Evolutionary conservation across 139 green algal genomes (phyloP).

Genomic region (Chlamydomonas sp.): DNA sequence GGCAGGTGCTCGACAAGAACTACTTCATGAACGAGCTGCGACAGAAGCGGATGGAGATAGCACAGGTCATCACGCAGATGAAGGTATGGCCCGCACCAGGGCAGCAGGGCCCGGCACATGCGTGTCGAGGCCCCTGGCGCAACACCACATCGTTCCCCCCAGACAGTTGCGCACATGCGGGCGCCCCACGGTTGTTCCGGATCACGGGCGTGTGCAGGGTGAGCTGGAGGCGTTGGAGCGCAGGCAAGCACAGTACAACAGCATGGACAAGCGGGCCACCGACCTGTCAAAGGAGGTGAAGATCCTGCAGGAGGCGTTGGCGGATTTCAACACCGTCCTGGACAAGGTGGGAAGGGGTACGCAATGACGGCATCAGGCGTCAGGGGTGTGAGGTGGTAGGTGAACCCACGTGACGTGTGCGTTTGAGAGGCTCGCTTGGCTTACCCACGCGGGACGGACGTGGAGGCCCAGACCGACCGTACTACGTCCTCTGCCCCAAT

Average conservation of each 20-base stretch:
- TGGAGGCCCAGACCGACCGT: too few relatives aligned
- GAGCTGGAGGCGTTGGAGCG: conserved; percentile 64
- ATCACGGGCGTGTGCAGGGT: conserved; percentile 25
- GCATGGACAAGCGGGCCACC: conserved; percentile 54
- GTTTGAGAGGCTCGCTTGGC: too few relatives aligned
- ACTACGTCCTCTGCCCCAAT: too few relatives aligned
- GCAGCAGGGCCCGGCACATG: background rate
- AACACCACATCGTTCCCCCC: too few relatives aligned
- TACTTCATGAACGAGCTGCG: conserved; percentile 77
- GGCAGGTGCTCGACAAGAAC: conserved; percentile 76
- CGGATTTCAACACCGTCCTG: conserved; percentile 83
- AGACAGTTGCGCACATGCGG: too few relatives aligned
- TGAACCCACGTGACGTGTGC: too few relatives aligned
- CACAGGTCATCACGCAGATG: conserved; percentile 62
- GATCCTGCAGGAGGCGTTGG: conserved; percentile 71
- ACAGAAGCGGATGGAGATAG: conserved; percentile 75
- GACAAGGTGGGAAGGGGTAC: conserved; percentile 59
- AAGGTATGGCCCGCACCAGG: conserved; percentile 39
- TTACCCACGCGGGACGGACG: too few relatives aligned
- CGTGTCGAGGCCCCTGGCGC: too few relatives aligned
- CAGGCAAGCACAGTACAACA: conserved; percentile 58
- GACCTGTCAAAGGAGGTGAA: conserved; percentile 73
- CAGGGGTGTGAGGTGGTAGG: too few relatives aligned
- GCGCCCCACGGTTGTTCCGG: too few relatives aligned
- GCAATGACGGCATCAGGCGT: too few relatives aligned